Evolutionary conservation across 192 early-diverging fungal genomes (phyloP), one percentile per base, ranked within the genome.

Genomic region (Podila minutissima): DNA sequence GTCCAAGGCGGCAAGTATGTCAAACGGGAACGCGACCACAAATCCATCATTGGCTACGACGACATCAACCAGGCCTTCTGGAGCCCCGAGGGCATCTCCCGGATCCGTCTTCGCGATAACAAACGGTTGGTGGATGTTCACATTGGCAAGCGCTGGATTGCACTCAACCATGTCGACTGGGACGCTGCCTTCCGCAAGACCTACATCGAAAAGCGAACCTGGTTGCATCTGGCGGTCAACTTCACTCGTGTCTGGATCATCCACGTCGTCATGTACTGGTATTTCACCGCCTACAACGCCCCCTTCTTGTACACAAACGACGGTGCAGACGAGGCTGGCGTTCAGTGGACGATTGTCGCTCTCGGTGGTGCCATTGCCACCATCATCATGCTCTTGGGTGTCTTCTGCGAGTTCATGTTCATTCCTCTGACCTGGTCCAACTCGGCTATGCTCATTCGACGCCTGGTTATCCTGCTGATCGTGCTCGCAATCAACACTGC

Each of bases 161-260:
- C 78, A 19, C 76, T 94, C 15, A 84, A 87, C 59, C 75, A 91
- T 11, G 90, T 92, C 61, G 75, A 85, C 74, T 94, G 93, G 91
- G 84, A 83, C 35, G 83, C 85, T 67, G 85, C 86, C 15, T 93
- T 94, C 70, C 41, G 64, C 71, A 94, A 94, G 81, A 93, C 93
- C 9, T 94, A 92, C 84, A 89, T 90, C 69, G 93, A 94, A 84
- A 90, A 89, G 57, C 89, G 93, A 64, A 92, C 92, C 13, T 90
- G 91, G 89, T 82, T 92, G 79, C 93, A 94, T 85, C 83, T 92
- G 31, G 86, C 91, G 66, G 88, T 89, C 83, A 94, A 94, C 83
- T 94, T 94, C 55, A 89, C 89, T 50, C 93, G 93, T 48, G 84
- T 94, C 33, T 94, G 93, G 93, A 90, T 94, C 59, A 90, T 94